Base-by-base conservation (phyloP, 2,329 filamentous ascomycete species). In the Colletotrichum sp. region DNA sequence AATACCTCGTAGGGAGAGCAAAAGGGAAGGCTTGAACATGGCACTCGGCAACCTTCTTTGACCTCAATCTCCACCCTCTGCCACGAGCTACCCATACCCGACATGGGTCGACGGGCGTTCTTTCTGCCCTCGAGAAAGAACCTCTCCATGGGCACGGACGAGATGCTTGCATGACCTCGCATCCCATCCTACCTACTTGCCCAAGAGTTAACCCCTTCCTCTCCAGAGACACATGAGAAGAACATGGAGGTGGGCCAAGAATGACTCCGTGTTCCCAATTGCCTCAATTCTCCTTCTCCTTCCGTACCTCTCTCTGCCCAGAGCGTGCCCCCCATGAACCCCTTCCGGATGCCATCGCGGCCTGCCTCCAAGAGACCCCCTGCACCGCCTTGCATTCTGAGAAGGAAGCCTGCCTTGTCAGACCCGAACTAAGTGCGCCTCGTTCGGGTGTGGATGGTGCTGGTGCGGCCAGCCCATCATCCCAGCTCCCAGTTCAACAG, bases 341-440 rank as follows among this genome's bases (percentile, higher is more conserved):
- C 60, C 28, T 71, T 43, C 28, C 15, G 32, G 64, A 73, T 30
- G 26, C n/a, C 64, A 73, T 75, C 70, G 24, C 52, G 73, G 64
- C 62, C 62, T 48, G 58, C 34, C 34, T 21, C 32, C 58, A 18
- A 43, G 43, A 43, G 60, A 55, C 58, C 74, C 43, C 74, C 62
- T 76, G 74, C 74, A 26, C 56, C 38, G 66, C 71, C 74, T 67
- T 58, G 74, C 74, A 43, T 70, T 66, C 66, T 61, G 71, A 73
- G 52, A 73, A 74, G 66, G 60, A 71, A 76, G 36, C 74, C 43
- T 71, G 38, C 74, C 74, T 76, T 71, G 74, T 75, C 71, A 76
- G 60, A 75, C 74, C 71, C 66, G 60, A 75, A 34, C 58, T 48
- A 30, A 66, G 52, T 75, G 71, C 66, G 74, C 74, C 74, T 76